These are phyloP conservation scores for Tricholomella constricta DNA, from an alignment of 768 basidiomycete species.

Conservation along the genomic window DNA sequence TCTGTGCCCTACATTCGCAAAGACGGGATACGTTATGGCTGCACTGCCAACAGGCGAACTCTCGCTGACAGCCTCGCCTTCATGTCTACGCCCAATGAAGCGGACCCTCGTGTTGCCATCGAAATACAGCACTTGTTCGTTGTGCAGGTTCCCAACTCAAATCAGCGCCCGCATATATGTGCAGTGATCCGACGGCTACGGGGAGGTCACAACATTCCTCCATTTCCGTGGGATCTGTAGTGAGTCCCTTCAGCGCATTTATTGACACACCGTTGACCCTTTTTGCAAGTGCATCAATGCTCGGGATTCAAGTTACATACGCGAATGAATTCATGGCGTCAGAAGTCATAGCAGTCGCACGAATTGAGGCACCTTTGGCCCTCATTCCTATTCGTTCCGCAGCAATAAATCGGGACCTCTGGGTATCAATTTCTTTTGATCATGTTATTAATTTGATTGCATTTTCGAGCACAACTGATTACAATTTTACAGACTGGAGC, in stretches of 20 bases:
- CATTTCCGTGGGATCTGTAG: constrained; percentile 25
- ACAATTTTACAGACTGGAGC: no score
- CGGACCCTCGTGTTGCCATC: neutral
- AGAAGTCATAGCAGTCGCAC: constrained; percentile 16
- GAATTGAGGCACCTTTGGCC: constrained; percentile 15
- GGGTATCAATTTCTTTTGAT: constrained; percentile 19
- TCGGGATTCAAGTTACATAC: constrained; percentile 23
- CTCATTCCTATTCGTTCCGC: constrained; percentile 9
- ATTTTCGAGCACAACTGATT: no score
- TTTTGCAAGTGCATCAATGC: constrained; percentile 15
- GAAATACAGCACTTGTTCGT: constrained; percentile 16
- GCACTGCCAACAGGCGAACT: constrained; percentile 13
- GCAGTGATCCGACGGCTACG: constrained; percentile 16
- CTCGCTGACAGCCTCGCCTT: constrained; percentile 18
- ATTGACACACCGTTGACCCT: neutral
- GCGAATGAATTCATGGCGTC: constrained; percentile 15
- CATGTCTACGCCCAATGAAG: constrained; percentile 3
- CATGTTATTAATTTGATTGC: constrained; percentile 8
- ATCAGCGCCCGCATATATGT: constrained; percentile 17
- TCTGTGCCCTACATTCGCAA: constrained; percentile 14
- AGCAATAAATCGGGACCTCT: constrained; percentile 7
- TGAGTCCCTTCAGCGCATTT: constrained; percentile 4
- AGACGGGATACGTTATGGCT: constrained; percentile 25
- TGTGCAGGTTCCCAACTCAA: constrained; percentile 10
- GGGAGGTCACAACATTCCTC: constrained; percentile 15